A percentile compares a stretch with the other conserved stretches of the same genome.
Evolutionary conservation across 2,329 filamentous ascomycete species (phyloP).

Genomic region (Tolypocladium cylindrosporum): DNA sequence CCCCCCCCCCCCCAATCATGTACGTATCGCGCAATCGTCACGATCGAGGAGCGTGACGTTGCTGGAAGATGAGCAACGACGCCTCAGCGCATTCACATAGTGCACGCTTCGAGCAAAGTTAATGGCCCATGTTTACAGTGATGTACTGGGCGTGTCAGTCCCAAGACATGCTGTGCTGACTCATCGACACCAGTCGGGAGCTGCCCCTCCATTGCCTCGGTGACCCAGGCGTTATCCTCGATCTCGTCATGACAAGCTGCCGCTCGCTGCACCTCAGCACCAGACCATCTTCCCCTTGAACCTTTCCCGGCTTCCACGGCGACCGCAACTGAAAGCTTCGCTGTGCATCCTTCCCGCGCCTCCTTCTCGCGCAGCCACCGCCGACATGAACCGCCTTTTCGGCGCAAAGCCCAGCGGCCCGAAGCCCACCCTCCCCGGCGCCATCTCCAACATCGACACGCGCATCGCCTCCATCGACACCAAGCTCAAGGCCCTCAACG

Average conservation of each 20-base stretch:
- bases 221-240: background rate
- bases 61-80: too few species aligned
- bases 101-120: too few species aligned
- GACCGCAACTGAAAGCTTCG: background rate
- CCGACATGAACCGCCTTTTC: slow-evolving; percentile 88
- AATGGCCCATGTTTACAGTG: too few species aligned
- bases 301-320: background rate
- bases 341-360: background rate
- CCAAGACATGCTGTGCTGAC: background rate
- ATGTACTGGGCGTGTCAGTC: too few species aligned
- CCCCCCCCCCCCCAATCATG: too few species aligned
- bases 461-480: slow-evolving; percentile 84
- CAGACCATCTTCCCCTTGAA: background rate
- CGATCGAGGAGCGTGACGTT: too few species aligned
- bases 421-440: slow-evolving; percentile 77
- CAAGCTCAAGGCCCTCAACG: slow-evolving; percentile 85
- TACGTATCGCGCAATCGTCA: too few species aligned
- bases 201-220: background rate
- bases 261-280: background rate
- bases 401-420: slow-evolving; percentile 78
- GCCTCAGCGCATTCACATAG: too few species aligned
- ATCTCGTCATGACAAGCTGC: background rate
- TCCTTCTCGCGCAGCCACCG: background rate
- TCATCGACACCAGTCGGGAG: background rate
- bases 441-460: slow-evolving; percentile 77